These are phyloP conservation scores for Haematococcus lacustris DNA, from an alignment of 139 green algal genomes.

Conservation along the genomic window DNA sequence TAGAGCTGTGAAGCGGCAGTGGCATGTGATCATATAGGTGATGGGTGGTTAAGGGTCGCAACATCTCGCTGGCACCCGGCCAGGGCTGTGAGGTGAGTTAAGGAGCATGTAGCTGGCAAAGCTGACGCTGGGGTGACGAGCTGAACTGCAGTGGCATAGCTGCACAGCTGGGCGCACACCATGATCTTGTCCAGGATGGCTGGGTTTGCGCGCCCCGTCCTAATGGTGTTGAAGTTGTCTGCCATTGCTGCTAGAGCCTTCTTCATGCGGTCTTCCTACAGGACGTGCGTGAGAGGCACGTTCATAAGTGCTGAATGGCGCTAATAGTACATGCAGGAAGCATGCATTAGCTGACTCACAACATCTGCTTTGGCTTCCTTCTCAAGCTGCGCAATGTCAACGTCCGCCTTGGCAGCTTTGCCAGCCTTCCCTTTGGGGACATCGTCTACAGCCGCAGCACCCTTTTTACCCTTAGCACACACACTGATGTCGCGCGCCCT, in stretches of 20 bases:
- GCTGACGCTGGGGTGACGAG: too few relatives aligned
- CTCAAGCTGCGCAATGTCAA: constrained; percentile 26
- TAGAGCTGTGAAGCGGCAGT: too few relatives aligned
- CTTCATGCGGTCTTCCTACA: constrained; percentile 69
- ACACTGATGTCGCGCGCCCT: too few relatives aligned
- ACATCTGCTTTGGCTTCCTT: constrained; percentile 33
- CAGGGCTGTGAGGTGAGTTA: too few relatives aligned
- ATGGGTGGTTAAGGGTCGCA: too few relatives aligned
- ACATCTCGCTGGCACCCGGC: too few relatives aligned
- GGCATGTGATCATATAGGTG: too few relatives aligned
- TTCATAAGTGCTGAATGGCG: neutral
- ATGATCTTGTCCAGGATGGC: constrained; percentile 85
- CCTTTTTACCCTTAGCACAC: constrained; percentile 6
- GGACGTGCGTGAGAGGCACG: neutral
- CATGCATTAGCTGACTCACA: too few relatives aligned
- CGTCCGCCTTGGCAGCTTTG: constrained; percentile 24
- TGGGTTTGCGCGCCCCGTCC: constrained; percentile 85
- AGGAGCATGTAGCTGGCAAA: too few relatives aligned
- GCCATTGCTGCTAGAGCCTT: constrained; percentile 60
- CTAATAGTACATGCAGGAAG: too few relatives aligned
- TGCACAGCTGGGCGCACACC: too few relatives aligned
- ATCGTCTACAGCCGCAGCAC: neutral
- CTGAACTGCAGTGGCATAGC: too few relatives aligned
- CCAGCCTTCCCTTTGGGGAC: constrained; percentile 28
- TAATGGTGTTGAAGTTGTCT: constrained; percentile 78